Conservation (phyloP, 2,329 filamentous ascomycete species). For the Pseudogymnoascus pannorum region DNA sequence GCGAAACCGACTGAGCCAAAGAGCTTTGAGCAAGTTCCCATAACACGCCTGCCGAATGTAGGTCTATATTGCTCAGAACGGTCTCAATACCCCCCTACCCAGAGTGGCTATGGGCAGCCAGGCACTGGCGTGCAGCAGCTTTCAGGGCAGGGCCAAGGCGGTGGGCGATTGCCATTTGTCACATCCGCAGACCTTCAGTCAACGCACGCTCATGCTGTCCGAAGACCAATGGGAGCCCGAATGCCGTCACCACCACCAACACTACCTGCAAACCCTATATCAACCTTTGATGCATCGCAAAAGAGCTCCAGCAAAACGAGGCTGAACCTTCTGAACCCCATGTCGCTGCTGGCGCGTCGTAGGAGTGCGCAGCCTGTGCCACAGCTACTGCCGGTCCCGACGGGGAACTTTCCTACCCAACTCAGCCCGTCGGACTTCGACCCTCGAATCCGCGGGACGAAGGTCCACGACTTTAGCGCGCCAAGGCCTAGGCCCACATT, state of each 20-base stretch:
- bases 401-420: conserved; percentile 25
- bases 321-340: conserved; percentile 33
- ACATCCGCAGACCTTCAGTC: conserved; percentile 16
- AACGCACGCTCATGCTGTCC: conserved; percentile 17
- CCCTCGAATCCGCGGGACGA: conserved; percentile 56
- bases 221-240: conserved; percentile 21
- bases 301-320: conserved; percentile 24
- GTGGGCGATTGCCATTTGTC: conserved; percentile 17
- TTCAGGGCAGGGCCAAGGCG: conserved; percentile 18
- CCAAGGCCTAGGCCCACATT: conserved; percentile 43
- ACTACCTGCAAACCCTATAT: conserved; percentile 5
- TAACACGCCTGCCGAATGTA: not conserved
- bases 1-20: not conserved
- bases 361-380: conserved; percentile 27
- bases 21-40: not conserved
- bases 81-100: not conserved
- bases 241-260: conserved; percentile 22
- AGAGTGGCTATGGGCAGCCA: conserved; percentile 18
- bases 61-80: conserved; percentile 2
- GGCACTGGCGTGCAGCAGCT: conserved; percentile 20
- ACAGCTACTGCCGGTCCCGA: conserved; percentile 22
- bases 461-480: conserved; percentile 59
- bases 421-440: conserved; percentile 39
- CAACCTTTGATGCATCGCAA: conserved; percentile 21
- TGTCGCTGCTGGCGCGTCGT: conserved; percentile 29